Conservation (phyloP, 306 rosid species). For the Geum urbanum region DNA sequence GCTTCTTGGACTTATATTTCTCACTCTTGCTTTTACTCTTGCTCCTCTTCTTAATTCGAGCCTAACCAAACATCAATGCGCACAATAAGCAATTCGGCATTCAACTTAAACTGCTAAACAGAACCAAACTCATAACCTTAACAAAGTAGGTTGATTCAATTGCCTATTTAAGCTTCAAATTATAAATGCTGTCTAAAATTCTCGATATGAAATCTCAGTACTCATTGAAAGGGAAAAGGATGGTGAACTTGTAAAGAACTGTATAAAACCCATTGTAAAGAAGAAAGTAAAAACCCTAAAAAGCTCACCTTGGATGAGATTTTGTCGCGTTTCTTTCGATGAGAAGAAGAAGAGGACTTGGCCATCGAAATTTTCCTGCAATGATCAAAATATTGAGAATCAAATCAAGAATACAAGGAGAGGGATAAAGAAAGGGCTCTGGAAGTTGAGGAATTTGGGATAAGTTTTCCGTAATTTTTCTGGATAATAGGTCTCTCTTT, state of each 20-base stretch:
- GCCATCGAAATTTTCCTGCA: constrained; percentile 65
- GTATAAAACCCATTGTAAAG: background rate
- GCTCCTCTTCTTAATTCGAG: constrained; percentile 36
- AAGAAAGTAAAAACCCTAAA: constrained; percentile 3
- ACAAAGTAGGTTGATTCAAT: background rate
- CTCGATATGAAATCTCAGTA: background rate
- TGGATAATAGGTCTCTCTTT: no score
- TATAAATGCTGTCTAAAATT: background rate
- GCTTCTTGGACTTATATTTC: constrained; percentile 64
- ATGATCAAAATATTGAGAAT: constrained; percentile 29
- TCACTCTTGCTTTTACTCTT: constrained; percentile 41
- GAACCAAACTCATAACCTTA: background rate
- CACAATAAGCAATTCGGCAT: constrained; percentile 5
- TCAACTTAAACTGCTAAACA: background rate
- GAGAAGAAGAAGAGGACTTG: constrained; percentile 67
- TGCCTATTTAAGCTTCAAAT: background rate
- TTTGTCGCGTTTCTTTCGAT: constrained; percentile 57
- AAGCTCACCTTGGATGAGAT: constrained; percentile 52
- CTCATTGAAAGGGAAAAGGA: no score
- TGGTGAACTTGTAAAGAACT: no score
- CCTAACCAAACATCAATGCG: constrained; percentile 43
- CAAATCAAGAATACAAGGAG: constrained; percentile 11
- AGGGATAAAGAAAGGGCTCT: background rate
- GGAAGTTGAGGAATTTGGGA: background rate
- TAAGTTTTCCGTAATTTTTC: background rate